These are phyloP conservation scores for Firmiana major DNA, from an alignment of 345 rosid species.

Conservation along the genomic window DNA sequence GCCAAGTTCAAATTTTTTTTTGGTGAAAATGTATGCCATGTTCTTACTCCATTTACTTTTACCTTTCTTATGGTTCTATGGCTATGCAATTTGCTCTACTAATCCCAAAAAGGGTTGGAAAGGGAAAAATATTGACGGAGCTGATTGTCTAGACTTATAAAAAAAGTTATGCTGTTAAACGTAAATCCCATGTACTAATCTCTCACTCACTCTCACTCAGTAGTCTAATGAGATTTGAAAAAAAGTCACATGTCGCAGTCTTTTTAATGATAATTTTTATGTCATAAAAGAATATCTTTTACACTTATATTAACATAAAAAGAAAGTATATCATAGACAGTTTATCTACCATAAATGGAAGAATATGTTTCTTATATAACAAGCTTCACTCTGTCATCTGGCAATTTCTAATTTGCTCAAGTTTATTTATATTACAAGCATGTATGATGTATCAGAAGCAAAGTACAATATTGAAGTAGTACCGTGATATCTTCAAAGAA, in stretches of 20 bases:
- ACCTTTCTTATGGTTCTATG: not conserved
- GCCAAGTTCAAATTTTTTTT: too few relatives aligned
- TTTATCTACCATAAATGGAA: too few relatives aligned
- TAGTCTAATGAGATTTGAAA: too few relatives aligned
- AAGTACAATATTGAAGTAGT: not conserved
- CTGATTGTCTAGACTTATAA: not conserved
- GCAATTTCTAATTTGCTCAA: not conserved
- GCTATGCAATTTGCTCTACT: not conserved
- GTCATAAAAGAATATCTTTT: too few relatives aligned
- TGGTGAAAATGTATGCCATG: constrained; percentile 2
- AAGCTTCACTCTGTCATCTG: not conserved
- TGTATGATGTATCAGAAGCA: not conserved
- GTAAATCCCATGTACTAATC: too few relatives aligned
- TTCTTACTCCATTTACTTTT: not conserved
- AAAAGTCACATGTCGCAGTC: too few relatives aligned
- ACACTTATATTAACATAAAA: too few relatives aligned
- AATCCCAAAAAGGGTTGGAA: not conserved
- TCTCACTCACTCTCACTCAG: too few relatives aligned
- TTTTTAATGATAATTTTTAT: too few relatives aligned
- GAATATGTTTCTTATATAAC: not conserved
- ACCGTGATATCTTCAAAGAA: not conserved
- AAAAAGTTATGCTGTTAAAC: not conserved
- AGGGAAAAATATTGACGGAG: not conserved
- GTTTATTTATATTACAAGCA: not conserved
- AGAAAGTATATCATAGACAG: too few relatives aligned